phyloP scores from a whole-genome alignment of 768 basidiomycete species.

The Boletus reticulatus region DNA sequence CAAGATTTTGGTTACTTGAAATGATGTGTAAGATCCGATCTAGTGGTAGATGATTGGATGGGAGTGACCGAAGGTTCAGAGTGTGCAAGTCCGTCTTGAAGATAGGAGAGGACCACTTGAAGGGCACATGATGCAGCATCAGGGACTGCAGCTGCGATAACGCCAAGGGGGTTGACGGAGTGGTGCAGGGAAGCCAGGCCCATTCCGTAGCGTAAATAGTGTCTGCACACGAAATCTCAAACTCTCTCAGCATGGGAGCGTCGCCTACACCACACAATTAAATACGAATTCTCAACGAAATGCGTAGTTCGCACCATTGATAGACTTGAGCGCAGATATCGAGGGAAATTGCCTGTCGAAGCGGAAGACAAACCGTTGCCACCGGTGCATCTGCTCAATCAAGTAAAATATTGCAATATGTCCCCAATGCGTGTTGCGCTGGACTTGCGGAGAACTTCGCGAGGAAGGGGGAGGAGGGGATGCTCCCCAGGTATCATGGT shows the following conservation, averaged over 20 bases:
- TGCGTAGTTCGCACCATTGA: constrained; percentile 51
- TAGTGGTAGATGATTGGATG: constrained; percentile 58
- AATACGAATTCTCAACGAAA: neutral
- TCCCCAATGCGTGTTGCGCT: constrained; percentile 70
- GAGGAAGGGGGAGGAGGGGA: constrained; percentile 28
- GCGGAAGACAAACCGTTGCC: constrained; percentile 78
- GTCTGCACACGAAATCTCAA: constrained; percentile 74
- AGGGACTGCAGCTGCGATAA: constrained; percentile 54
- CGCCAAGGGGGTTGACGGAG: constrained; percentile 29
- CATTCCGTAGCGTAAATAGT: constrained; percentile 60
- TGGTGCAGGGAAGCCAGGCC: constrained; percentile 68
- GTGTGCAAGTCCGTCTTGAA: constrained; percentile 56
- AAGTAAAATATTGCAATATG: constrained; percentile 79
- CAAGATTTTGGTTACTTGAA: constrained; percentile 53
- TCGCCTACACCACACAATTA: constrained; percentile 43
- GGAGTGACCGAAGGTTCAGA: constrained; percentile 64
- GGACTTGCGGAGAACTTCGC: constrained; percentile 29
- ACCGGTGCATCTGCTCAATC: constrained; percentile 77
- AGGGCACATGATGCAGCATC: constrained; percentile 69
- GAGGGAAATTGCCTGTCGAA: constrained; percentile 78
- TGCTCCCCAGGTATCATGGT: constrained; percentile 40
- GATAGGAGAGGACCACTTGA: constrained; percentile 77
- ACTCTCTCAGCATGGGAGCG: constrained; percentile 71
- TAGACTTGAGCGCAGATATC: constrained; percentile 68
- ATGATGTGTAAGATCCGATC: constrained; percentile 71